Evolutionary conservation across 306 rosid genomes (phyloP).

Genomic region (Begonia masoniana): DNA sequence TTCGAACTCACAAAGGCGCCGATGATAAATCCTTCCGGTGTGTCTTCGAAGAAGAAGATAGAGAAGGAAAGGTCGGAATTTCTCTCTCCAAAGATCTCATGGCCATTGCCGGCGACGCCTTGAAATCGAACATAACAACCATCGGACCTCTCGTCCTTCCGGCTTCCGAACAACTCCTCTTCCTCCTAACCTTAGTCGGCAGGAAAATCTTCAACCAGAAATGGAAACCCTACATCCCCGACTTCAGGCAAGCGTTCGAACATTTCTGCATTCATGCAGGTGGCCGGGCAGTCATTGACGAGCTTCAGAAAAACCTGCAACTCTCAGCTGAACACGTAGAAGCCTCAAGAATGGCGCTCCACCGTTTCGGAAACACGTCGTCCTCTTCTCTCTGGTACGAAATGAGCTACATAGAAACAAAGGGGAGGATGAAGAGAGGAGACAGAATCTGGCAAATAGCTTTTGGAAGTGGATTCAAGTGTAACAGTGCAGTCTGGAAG

Average conservation of each 20-base stretch:
- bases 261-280: slow-evolving; percentile 70
- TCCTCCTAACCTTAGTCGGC: slow-evolving; percentile 56
- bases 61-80: slow-evolving; percentile 81
- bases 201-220: slow-evolving; percentile 70
- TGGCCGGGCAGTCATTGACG: slow-evolving; percentile 48
- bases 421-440: too few relatives aligned
- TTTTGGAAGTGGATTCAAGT: too few relatives aligned
- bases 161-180: slow-evolving; percentile 84
- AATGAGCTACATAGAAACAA: too few relatives aligned
- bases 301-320: slow-evolving; percentile 86
- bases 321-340: slow-evolving; percentile 81
- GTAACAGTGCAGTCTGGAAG: too few relatives aligned
- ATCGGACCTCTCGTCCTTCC: slow-evolving; percentile 94
- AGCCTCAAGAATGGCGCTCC: slow-evolving; percentile 90
- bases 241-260: slow-evolving; percentile 85
- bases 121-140: slow-evolving; percentile 82
- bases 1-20: background rate
- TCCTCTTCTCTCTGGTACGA: slow-evolving; percentile 97
- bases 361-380: slow-evolving; percentile 83
- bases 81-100: slow-evolving; percentile 68
- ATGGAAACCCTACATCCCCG: slow-evolving; percentile 96
- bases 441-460: too few relatives aligned
- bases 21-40: slow-evolving; percentile 78
- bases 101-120: slow-evolving; percentile 97
- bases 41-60: slow-evolving; percentile 73